Conservation (phyloP, 2,329 filamentous ascomycete genomes). For the Aspergillus sp. region DNA sequence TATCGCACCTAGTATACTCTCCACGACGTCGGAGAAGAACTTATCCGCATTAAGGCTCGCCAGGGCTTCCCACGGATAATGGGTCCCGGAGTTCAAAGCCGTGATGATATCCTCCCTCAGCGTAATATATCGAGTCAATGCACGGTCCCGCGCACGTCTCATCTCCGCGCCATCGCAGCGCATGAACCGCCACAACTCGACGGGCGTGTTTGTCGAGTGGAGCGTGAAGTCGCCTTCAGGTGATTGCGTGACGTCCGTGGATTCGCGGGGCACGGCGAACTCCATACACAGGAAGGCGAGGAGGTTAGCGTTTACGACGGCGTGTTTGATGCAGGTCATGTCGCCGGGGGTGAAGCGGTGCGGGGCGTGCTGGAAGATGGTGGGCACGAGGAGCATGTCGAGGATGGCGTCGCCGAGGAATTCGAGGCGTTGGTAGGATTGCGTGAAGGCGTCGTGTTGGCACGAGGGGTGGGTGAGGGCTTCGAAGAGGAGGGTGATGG, state of each 20-base stretch:
- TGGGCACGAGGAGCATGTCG: conserved; percentile 68
- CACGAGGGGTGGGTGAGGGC: conserved; percentile 76
- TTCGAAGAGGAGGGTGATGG: conserved; percentile 69
- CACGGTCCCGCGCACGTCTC: conserved; percentile 15
- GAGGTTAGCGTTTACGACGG: conserved; percentile 76
- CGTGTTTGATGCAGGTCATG: conserved; percentile 77
- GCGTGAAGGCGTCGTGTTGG: conserved; percentile 50
- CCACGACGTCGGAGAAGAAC: conserved; percentile 80
- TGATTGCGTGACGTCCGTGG: conserved; percentile 5
- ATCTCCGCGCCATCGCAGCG: conserved; percentile 36
- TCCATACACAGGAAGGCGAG: conserved; percentile 75
- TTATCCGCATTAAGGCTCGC: conserved; percentile 67
- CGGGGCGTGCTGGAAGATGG: conserved; percentile 32
- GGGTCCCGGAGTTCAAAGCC: conserved; percentile 50
- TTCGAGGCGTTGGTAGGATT: conserved; percentile 73
- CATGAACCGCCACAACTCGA: conserved; percentile 69
- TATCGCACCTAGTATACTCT: conserved; percentile 76
- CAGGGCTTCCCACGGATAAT: conserved; percentile 77
- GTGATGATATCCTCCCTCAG: conserved; percentile 52
- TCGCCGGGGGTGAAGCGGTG: conserved; percentile 50
- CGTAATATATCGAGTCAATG: conserved; percentile 44
- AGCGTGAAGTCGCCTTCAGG: conserved; percentile 24
- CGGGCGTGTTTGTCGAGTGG: conserved; percentile 19
- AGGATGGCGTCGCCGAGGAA: conserved; percentile 85
- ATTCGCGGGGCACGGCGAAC: conserved; percentile 20